A percentile compares a stretch with the other conserved stretches of the same genome.
Conservation (phyloP, 257 asterid genomes). For the Gynochthodes officinalis region DNA sequence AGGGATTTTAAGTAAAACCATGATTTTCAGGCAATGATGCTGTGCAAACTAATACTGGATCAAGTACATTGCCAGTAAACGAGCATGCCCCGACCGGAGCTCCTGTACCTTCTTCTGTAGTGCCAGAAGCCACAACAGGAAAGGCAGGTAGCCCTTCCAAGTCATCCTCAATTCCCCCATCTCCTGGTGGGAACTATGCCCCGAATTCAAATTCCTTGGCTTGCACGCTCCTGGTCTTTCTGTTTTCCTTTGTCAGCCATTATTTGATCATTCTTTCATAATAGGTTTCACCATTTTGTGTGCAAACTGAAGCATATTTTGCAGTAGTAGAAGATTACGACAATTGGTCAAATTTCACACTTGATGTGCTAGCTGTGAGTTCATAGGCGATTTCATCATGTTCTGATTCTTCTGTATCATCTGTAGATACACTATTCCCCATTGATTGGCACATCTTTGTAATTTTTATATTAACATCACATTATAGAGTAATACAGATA, state of each 20-base stretch:
- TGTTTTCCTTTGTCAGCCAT: constrained; percentile 35
- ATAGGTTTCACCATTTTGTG: constrained; percentile 17
- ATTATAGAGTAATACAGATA: not conserved
- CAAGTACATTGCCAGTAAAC: constrained; percentile 59
- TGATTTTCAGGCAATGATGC: constrained; percentile 52
- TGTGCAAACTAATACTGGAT: constrained; percentile 21
- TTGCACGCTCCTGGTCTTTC: constrained; percentile 29
- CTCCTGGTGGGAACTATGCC: constrained; percentile 39
- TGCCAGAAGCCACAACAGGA: constrained; percentile 64
- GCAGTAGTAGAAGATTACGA: not conserved
- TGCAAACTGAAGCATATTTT: not conserved
- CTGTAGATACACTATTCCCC: not conserved
- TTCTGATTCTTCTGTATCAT: not conserved
- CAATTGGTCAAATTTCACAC: not conserved
- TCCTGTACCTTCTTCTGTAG: constrained; percentile 58
- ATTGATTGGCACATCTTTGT: not conserved
- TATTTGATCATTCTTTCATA: constrained; percentile 48
- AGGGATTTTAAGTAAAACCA: not conserved
- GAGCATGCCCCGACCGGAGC: constrained; percentile 37
- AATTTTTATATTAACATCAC: not conserved
- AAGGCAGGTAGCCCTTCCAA: constrained; percentile 28
- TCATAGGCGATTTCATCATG: not conserved
- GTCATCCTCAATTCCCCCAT: constrained; percentile 29
- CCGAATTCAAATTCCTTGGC: constrained; percentile 29
- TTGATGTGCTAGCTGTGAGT: not conserved